These are phyloP conservation scores for Takakia lepidozioides DNA, from an alignment of 225 moss, liverwort and hornwort genomes.

Conservation along the genomic window DNA sequence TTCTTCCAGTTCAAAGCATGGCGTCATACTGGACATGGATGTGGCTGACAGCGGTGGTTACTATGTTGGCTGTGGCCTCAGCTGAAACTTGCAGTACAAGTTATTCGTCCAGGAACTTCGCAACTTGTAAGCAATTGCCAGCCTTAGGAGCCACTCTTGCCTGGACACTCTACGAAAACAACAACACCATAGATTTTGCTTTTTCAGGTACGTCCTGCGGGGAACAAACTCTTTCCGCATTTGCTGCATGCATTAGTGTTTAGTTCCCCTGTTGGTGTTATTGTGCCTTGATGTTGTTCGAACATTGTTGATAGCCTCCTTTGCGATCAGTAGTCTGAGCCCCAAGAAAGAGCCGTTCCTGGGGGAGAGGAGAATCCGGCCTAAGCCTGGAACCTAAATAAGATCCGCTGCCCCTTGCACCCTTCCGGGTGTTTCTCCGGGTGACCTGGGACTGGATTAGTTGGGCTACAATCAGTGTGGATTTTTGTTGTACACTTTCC, in stretches of 20 bases:
- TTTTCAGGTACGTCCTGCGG: constrained; percentile 22
- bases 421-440: no score
- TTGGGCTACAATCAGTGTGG: no score
- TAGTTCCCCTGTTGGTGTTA: not conserved
- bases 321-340: not conserved
- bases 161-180: constrained; percentile 33
- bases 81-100: constrained; percentile 1
- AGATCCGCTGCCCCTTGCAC: no score
- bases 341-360: not conserved
- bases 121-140: constrained; percentile 24
- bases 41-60: not conserved
- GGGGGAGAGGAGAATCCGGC: no score
- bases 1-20: not conserved
- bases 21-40: not conserved
- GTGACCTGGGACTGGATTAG: no score
- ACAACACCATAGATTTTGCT: constrained; percentile 44
- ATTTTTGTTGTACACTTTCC: no score
- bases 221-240: not conserved
- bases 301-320: not conserved
- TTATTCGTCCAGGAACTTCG: constrained; percentile 13
- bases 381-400: no score
- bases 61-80: not conserved
- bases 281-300: not conserved
- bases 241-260: not conserved
- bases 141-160: constrained; percentile 36